These are phyloP conservation scores for Musa balbisiana DNA, from an alignment of 202 grass and related monocot species.

Conservation along the genomic window DNA sequence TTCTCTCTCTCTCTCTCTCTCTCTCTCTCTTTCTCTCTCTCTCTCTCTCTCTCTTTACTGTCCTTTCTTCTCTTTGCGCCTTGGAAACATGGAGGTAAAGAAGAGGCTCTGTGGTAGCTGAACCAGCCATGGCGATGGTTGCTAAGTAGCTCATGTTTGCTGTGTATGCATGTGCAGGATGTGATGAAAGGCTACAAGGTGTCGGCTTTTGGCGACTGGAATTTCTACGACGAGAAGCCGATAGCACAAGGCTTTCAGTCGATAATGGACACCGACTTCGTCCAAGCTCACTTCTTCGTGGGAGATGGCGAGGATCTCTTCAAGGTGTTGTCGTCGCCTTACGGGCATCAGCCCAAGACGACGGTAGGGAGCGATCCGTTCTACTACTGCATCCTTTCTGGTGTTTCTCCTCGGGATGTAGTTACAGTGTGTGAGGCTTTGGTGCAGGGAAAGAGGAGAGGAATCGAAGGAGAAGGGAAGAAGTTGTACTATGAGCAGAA, in stretches of 20 bases:
- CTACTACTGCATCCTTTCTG: too few species aligned
- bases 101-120: too few species aligned
- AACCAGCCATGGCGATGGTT: too few species aligned
- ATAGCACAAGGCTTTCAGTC: too few species aligned
- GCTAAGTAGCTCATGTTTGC: neutral
- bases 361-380: too few species aligned
- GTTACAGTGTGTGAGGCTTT: too few species aligned
- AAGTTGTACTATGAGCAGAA: neutral
- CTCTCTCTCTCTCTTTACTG: neutral
- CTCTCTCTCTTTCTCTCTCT: neutral
- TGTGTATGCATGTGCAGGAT: neutral
- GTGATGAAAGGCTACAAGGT: neutral
- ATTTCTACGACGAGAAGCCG: neutral
- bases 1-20: neutral
- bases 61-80: too few species aligned
- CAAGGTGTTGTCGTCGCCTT: neutral
- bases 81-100: too few species aligned
- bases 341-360: neutral
- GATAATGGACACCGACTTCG: neutral
- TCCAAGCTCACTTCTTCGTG: slow-evolving; percentile 3
- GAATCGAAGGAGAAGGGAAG: neutral
- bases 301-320: slow-evolving; percentile 2
- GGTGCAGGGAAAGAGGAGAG: neutral
- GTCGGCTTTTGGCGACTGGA: neutral
- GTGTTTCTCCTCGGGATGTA: too few species aligned